Evolutionary conservation across 345 rosid species (phyloP).

Genomic region (Odontarrhena argentea): DNA sequence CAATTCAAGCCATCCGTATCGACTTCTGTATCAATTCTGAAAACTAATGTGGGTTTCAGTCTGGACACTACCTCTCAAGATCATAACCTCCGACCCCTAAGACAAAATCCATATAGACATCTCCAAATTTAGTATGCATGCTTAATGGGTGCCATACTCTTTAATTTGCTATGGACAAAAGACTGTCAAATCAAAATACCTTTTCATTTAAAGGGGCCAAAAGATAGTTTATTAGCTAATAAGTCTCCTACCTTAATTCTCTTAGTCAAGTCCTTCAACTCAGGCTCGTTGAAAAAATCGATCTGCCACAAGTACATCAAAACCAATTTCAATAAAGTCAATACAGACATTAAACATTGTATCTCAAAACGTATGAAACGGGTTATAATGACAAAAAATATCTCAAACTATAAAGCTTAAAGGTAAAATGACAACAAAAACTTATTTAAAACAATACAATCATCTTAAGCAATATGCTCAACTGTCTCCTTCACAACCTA

Average conservation of each 20-base stretch:
- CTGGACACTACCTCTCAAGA: conserved; percentile 58
- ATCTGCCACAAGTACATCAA: conserved; percentile 46
- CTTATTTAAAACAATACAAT: too few relatives aligned
- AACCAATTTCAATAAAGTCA: too few relatives aligned
- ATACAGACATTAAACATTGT: too few relatives aligned
- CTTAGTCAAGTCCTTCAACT: conserved; percentile 50
- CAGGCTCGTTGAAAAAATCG: conserved; percentile 64
- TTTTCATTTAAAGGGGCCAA: not conserved
- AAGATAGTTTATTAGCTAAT: not conserved
- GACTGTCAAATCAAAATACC: not conserved
- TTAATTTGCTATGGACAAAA: conserved; percentile 51
- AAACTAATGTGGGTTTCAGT: conserved; percentile 26
- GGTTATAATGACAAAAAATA: too few relatives aligned
- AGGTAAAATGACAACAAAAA: too few relatives aligned
- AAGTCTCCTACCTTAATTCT: conserved; percentile 57
- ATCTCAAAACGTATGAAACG: too few relatives aligned
- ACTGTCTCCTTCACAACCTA: too few relatives aligned
- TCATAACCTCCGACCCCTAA: conserved; percentile 81
- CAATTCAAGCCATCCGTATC: conserved; percentile 42
- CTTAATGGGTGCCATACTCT: conserved; percentile 66
- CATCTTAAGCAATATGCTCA: too few relatives aligned
- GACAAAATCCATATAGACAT: conserved; percentile 74
- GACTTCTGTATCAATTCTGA: conserved; percentile 70
- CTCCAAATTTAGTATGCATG: conserved; percentile 59
- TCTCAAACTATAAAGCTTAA: too few relatives aligned